Conservation (phyloP, 1,139 yeast genomes). For the Kodamaea suecica region DNA sequence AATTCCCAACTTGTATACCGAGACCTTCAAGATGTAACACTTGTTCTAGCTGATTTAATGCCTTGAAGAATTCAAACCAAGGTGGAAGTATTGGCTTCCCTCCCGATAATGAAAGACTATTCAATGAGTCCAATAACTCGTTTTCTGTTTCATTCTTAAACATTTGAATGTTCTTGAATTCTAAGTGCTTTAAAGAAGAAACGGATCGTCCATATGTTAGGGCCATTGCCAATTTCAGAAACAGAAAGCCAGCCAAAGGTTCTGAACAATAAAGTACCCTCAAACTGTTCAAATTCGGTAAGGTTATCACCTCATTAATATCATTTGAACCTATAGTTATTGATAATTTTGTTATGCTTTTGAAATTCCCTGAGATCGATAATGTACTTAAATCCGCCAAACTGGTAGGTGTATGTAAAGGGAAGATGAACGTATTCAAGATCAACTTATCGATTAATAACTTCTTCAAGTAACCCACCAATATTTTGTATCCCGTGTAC, state of each 20-base stretch:
- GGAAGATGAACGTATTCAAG: slow-evolving; percentile 6
- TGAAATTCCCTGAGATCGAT: background rate
- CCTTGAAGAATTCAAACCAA: slow-evolving; percentile 19
- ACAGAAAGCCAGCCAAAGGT: slow-evolving; percentile 1
- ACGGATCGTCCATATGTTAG: slow-evolving; percentile 5
- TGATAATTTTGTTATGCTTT: slow-evolving; percentile 4
- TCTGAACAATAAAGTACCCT: slow-evolving; percentile 9
- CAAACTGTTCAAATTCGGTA: slow-evolving; percentile 10
- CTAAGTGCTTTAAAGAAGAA: slow-evolving; percentile 3
- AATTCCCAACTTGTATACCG: slow-evolving; percentile 16
- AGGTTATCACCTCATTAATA: slow-evolving; percentile 1
- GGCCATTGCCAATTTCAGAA: slow-evolving; percentile 7
- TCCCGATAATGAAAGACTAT: slow-evolving; percentile 4
- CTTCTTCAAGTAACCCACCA: slow-evolving; percentile 6
- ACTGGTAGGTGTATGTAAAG: slow-evolving; percentile 2
- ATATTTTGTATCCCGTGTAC: slow-evolving; percentile 6
- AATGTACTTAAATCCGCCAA: slow-evolving; percentile 1
- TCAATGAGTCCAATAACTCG: slow-evolving; percentile 6
- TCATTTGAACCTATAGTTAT: slow-evolving; percentile 7
- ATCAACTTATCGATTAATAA: slow-evolving; percentile 1
- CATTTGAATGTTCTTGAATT: slow-evolving; percentile 1
- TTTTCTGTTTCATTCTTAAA: no score
- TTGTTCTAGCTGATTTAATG: slow-evolving; percentile 5
- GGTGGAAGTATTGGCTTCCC: slow-evolving; percentile 6
- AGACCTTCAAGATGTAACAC: slow-evolving; percentile 12